Percentiles rank a stretch among this genome's conserved stretches.
phyloP scores from a whole-genome alignment of 441 rosid species.

The Eutrema salsugineum region DNA sequence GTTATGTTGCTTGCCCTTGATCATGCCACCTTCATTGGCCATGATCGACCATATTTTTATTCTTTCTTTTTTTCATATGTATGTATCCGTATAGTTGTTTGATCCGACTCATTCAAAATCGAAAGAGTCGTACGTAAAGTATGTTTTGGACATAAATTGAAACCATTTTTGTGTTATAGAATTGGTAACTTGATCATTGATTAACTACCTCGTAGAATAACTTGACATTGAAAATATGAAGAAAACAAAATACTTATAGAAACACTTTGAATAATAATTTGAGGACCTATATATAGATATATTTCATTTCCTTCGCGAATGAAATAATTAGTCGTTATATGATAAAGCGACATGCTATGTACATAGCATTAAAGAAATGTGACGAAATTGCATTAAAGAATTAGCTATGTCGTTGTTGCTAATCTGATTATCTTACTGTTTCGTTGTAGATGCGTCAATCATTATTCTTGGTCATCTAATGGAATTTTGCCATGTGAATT shows the following conservation, averaged over 20 bases:
- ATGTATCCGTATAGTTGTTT: not conserved
- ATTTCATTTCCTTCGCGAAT: not conserved
- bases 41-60: not conserved
- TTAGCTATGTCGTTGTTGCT: no score
- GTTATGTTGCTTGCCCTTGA: slow-evolving; percentile 25
- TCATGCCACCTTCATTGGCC: not conserved
- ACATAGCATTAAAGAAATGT: no score
- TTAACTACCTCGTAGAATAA: not conserved
- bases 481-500: not conserved
- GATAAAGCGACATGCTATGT: no score
- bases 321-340: no score
- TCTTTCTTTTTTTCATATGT: not conserved
- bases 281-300: not conserved
- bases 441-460: not conserved
- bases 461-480: not conserved
- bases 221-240: not conserved
- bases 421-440: no score
- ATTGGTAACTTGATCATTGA: not conserved
- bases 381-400: no score
- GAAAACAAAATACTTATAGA: not conserved
- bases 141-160: not conserved
- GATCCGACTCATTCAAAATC: not conserved
- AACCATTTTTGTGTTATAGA: not conserved
- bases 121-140: not conserved
- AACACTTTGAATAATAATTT: not conserved